Conservation (phyloP, 805 yeast species). For the Yamadazyma phyllophila region DNA sequence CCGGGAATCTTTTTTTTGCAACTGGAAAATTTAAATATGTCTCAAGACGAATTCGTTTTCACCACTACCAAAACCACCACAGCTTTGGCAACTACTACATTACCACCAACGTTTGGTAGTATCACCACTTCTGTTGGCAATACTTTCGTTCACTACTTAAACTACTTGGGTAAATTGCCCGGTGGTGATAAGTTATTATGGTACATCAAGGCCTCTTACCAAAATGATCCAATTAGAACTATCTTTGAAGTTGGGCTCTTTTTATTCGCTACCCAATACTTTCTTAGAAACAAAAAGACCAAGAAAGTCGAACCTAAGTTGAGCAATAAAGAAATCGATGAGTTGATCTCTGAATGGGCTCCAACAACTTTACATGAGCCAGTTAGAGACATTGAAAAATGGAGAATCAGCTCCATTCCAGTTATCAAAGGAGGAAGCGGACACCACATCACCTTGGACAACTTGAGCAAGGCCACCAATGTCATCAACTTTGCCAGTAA, state of each 20-base stretch:
- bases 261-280: conserved; percentile 80
- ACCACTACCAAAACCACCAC: conserved; percentile 25
- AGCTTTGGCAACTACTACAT: conserved; percentile 21
- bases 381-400: conserved; percentile 48
- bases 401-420: conserved; percentile 68
- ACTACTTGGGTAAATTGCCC: conserved; percentile 42
- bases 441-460: conserved; percentile 28
- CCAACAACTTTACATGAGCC: conserved; percentile 79
- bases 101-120: conserved; percentile 39
- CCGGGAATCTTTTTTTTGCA: background rate
- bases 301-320: conserved; percentile 68
- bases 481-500: conserved; percentile 68
- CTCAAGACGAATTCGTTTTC: conserved; percentile 13
- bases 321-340: conserved; percentile 69
- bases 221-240: conserved; percentile 91
- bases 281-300: conserved; percentile 70
- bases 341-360: conserved; percentile 83
- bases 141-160: conserved; percentile 33
- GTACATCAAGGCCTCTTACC: conserved; percentile 82
- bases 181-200: conserved; percentile 62
- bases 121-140: conserved; percentile 31
- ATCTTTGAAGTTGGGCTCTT: conserved; percentile 73
- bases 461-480: conserved; percentile 16
- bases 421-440: conserved; percentile 55
- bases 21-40: background rate